phyloP scores from a whole-genome alignment of 1,284 basidiomycete genomes.

The Pterula multifida region DNA sequence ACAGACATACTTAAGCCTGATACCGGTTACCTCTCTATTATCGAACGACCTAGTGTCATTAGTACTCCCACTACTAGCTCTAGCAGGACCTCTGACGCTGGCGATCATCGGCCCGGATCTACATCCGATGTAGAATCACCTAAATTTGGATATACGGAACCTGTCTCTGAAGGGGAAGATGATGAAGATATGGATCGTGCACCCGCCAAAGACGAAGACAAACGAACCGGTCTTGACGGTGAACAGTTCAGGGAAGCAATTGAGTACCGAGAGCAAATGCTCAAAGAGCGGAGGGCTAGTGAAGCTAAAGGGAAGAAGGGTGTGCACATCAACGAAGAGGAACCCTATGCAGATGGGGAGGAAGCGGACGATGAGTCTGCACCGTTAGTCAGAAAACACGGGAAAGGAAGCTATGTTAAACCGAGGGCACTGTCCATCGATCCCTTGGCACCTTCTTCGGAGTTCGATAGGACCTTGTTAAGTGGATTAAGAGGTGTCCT shows the following conservation, averaged over 20 bases:
- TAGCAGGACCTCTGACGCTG: conserved; percentile 30
- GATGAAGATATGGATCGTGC: conserved; percentile 63
- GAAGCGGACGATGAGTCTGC: conserved; percentile 27
- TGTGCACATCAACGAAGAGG: conserved; percentile 13
- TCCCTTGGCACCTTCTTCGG: conserved; percentile 70
- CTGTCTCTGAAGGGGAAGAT: conserved; percentile 84
- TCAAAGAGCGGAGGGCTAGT: conserved; percentile 38
- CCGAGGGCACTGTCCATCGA: conserved; percentile 58
- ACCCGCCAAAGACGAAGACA: conserved; percentile 69
- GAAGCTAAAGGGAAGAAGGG: conserved; percentile 12
- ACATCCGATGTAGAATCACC: conserved; percentile 24
- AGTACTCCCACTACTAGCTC: conserved; percentile 25
- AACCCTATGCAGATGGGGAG: conserved; percentile 16
- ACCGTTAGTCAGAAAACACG: conserved; percentile 27
- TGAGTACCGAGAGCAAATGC: conserved; percentile 70
- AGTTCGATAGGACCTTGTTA: conserved; percentile 73
- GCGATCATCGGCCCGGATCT: conserved; percentile 39
- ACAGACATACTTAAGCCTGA: conserved; percentile 87
- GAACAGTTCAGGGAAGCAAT: conserved; percentile 69
- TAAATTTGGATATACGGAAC: conserved; percentile 55
- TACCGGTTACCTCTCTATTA: conserved; percentile 63
- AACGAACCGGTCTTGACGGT: conserved; percentile 62
- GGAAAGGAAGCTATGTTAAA: conserved; percentile 16
- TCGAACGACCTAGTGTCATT: conserved; percentile 55
- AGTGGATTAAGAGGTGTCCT: conserved; percentile 37